Evolutionary conservation across 306 rosid genomes (phyloP).

Genomic region (Myrica gale): DNA sequence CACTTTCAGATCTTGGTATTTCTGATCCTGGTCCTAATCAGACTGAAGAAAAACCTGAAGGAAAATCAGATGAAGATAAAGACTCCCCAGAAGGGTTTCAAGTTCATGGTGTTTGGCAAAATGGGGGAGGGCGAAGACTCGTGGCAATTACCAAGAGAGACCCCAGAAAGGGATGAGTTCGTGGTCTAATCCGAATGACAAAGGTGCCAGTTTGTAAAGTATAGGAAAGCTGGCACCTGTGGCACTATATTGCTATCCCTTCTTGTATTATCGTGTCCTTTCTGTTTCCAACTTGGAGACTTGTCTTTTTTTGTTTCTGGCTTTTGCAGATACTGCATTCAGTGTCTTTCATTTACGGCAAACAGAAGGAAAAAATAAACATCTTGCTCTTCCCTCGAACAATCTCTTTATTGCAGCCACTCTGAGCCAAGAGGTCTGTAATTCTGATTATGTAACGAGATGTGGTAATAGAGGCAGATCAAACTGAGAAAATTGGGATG

Average conservation of each 20-base stretch:
- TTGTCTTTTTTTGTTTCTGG: not conserved
- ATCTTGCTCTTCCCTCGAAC: too few species aligned
- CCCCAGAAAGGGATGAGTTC: not conserved
- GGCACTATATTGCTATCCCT: not conserved
- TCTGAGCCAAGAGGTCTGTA: too few species aligned
- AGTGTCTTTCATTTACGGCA: not conserved
- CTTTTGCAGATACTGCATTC: not conserved
- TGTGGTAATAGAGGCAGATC: too few species aligned
- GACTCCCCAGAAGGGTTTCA: not conserved
- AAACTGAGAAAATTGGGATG: too few species aligned
- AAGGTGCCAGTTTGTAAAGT: not conserved
- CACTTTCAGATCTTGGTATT: not conserved
- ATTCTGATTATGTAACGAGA: too few species aligned
- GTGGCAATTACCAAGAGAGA: constrained; percentile 18
- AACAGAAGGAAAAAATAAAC: not conserved
- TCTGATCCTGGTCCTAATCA: constrained; percentile 8
- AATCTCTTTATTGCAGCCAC: too few species aligned
- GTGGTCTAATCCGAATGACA: not conserved
- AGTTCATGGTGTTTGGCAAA: constrained; percentile 2
- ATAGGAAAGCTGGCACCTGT: not conserved
- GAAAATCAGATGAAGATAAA: not conserved
- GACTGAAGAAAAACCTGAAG: constrained; percentile 22
- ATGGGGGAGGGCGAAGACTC: not conserved
- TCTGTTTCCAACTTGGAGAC: not conserved
- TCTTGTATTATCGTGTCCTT: not conserved